A percentile compares a stretch with the other conserved stretches of the same genome.
Evolutionary conservation across 2,329 filamentous ascomycete species (phyloP).

Genomic region (Amesomyces nigricolor): DNA sequence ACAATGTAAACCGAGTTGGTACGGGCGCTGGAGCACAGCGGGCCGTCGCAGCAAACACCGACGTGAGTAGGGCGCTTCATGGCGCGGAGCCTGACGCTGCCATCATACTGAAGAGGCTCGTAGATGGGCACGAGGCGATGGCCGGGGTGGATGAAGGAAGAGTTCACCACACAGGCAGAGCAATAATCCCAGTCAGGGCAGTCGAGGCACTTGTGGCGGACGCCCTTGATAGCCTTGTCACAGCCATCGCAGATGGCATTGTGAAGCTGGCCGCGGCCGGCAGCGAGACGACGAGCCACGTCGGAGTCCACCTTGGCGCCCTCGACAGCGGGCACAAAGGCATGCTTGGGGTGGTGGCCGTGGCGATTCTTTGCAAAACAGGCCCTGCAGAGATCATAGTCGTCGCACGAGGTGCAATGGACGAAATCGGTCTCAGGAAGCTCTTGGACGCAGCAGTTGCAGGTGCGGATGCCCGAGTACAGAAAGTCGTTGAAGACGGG

Average conservation of each 20-base stretch:
- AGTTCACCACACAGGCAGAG: constrained; percentile 63
- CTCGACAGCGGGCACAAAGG: constrained; percentile 63
- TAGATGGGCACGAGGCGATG: constrained; percentile 91
- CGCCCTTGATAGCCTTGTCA: constrained; percentile 77
- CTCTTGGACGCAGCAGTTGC: constrained; percentile 63
- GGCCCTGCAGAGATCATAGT: constrained; percentile 83
- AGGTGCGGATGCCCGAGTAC: constrained; percentile 54
- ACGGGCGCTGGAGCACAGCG: constrained; percentile 58
- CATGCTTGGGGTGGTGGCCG: constrained; percentile 85
- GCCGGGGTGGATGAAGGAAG: constrained; percentile 64
- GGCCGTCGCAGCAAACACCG: constrained; percentile 93
- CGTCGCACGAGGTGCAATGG: constrained; percentile 76
- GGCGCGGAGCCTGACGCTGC: constrained; percentile 35
- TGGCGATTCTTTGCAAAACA: constrained; percentile 75
- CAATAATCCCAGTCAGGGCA: constrained; percentile 99
- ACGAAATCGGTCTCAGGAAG: constrained; percentile 74
- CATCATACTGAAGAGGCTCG: constrained; percentile 51
- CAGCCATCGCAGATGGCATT: constrained; percentile 93
- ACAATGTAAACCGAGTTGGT: constrained; percentile 62
- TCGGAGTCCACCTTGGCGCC: constrained; percentile 56
- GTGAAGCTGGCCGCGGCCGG: constrained; percentile 77
- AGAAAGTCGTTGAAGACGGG: constrained; percentile 24
- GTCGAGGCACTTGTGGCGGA: constrained; percentile 93
- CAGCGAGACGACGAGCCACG: constrained; percentile 62
- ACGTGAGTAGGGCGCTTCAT: constrained; percentile 54